phyloP scores from a whole-genome alignment of 352 stramenopile species.

The Pythium volutum region DNA sequence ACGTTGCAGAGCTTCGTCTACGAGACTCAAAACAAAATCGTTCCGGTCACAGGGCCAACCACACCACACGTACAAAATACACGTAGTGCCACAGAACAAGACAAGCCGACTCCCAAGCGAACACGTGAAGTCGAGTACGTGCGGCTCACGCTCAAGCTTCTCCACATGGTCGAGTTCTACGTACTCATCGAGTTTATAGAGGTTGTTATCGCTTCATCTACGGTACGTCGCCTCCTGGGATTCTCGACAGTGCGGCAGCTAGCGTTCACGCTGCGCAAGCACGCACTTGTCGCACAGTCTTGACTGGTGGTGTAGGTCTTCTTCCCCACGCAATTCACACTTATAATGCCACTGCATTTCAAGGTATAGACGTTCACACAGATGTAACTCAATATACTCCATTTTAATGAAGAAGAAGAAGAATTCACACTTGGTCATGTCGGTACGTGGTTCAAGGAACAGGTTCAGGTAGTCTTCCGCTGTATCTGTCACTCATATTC shows the following conservation, averaged over 20 bases:
- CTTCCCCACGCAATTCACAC: conserved; percentile 11
- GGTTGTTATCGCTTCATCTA: conserved; percentile 12
- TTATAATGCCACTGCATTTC: background rate
- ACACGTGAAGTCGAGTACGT: conserved; percentile 5
- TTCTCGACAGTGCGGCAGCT: conserved; percentile 24
- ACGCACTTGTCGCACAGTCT: conserved; percentile 22
- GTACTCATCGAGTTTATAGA: conserved; percentile 14
- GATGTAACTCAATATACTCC: no score
- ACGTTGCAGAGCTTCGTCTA: no score
- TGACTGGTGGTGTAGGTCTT: conserved; percentile 25
- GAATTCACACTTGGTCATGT: no score
- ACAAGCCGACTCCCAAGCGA: background rate
- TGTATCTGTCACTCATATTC: no score
- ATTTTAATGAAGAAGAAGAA: no score
- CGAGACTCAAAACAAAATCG: no score
- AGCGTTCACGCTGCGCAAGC: conserved; percentile 31
- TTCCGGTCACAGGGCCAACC: no score
- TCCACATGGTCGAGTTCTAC: conserved; percentile 18
- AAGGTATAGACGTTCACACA: no score
- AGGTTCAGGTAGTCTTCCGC: no score
- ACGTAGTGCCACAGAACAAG: background rate
- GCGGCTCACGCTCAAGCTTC: background rate
- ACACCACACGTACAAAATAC: background rate
- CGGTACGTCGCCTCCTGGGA: conserved; percentile 11
- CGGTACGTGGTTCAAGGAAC: no score